These are phyloP conservation scores for Fusarium siculi DNA, from an alignment of 2,329 filamentous ascomycete genomes.

Conservation along the genomic window DNA sequence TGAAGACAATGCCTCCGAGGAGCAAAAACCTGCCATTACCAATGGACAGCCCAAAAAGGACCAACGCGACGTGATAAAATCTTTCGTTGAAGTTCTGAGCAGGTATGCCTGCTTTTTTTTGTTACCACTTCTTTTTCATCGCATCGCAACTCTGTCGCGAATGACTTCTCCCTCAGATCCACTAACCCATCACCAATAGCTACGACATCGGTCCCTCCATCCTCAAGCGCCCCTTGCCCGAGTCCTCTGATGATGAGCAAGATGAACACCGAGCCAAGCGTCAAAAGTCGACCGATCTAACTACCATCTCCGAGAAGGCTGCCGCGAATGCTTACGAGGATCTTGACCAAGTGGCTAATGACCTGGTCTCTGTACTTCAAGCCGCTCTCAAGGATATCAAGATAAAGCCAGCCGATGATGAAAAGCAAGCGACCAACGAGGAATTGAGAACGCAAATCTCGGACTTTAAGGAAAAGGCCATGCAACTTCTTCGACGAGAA, in stretches of 20 bases:
- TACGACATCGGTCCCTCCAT: constrained; percentile 65
- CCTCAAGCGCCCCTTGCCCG: constrained; percentile 63
- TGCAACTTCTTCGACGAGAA: constrained; percentile 71
- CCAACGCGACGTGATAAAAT: constrained; percentile 52
- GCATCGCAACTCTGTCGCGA: constrained; percentile 25
- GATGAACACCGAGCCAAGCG: constrained; percentile 69
- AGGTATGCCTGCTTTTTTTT: constrained; percentile 48
- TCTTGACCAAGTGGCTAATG: constrained; percentile 72
- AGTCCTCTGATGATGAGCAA: constrained; percentile 52
- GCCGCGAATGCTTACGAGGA: constrained; percentile 63
- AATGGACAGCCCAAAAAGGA: constrained; percentile 43
- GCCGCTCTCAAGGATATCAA: constrained; percentile 61
- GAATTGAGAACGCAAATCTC: constrained; percentile 57
- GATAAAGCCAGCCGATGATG: constrained; percentile 44
- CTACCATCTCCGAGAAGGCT: constrained; percentile 66
- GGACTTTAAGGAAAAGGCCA: constrained; percentile 70
- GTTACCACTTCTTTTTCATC: constrained; percentile 5
- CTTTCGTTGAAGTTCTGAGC: constrained; percentile 51
- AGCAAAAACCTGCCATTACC: constrained; percentile 39
- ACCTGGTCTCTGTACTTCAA: constrained; percentile 62
- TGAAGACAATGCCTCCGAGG: constrained; percentile 45
- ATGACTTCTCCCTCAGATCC: constrained; percentile 10
- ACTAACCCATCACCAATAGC: constrained; percentile 54
- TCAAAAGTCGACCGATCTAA: constrained; percentile 64
- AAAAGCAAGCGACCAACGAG: constrained; percentile 46